A percentile compares a stretch with the other conserved stretches of the same genome.
phyloP scores from a whole-genome alignment of 345 rosid genomes.

The Lenwebbia sp. region DNA sequence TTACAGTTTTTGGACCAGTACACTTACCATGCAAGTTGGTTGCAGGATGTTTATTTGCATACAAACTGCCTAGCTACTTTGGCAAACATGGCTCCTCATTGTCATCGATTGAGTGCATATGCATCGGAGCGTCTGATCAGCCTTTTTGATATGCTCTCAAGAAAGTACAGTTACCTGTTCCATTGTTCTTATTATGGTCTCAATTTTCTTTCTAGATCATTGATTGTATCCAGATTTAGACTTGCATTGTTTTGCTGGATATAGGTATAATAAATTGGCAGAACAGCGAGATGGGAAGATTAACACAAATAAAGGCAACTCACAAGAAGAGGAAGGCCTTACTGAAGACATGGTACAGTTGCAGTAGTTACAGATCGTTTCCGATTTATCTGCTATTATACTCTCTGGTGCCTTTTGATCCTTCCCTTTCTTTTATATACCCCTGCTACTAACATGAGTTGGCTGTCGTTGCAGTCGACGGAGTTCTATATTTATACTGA shows the following conservation, averaged over 20 bases:
- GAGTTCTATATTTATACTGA: constrained; percentile 94
- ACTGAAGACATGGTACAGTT: constrained; percentile 65
- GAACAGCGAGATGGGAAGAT: constrained; percentile 52
- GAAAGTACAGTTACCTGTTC: constrained; percentile 46
- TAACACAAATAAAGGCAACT: constrained; percentile 29
- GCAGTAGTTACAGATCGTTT: not conserved
- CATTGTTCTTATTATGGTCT: not conserved
- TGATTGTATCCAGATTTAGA: not conserved
- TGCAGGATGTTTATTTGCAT: constrained; percentile 95
- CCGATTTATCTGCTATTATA: not conserved
- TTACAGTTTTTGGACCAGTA: not conserved
- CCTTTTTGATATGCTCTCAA: constrained; percentile 94
- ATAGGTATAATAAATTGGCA: constrained; percentile 82
- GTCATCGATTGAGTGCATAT: constrained; percentile 88
- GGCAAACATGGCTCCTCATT: constrained; percentile 99
- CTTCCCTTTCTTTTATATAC: not conserved
- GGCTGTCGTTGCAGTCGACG: constrained; percentile 43
- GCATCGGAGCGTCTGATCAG: constrained; percentile 97
- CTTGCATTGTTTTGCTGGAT: constrained; percentile 7
- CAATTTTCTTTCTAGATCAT: not conserved
- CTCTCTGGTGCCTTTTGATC: not conserved
- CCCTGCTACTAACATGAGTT: not conserved
- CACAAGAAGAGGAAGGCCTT: constrained; percentile 35
- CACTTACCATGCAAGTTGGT: not conserved
- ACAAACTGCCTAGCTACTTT: constrained; percentile 94